phyloP scores from a whole-genome alignment of 345 rosid genomes.

The Dipteronia dyeriana region DNA sequence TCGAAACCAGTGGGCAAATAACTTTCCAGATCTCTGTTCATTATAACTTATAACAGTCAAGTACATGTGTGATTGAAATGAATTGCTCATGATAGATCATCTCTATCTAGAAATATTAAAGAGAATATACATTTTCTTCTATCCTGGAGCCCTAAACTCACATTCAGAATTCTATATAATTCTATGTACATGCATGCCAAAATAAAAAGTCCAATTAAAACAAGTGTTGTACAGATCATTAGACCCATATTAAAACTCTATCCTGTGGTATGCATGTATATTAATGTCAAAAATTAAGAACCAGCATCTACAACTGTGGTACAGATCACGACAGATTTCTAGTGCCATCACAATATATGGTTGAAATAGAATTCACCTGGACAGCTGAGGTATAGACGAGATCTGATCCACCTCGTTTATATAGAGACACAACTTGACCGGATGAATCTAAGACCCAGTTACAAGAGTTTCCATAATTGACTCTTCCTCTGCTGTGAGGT shows the following conservation, averaged over 20 bases:
- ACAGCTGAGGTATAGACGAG: conserved; percentile 62
- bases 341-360: neutral
- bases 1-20: neutral
- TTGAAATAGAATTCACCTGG: conserved; percentile 48
- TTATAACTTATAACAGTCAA: no score
- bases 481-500: conserved; percentile 91
- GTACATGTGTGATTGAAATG: neutral
- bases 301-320: neutral
- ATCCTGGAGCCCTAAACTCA: neutral
- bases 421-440: conserved; percentile 66
- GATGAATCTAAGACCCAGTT: conserved; percentile 73
- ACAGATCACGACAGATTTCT: no score
- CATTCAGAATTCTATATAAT: neutral
- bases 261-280: neutral
- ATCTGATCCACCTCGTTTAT: conserved; percentile 82
- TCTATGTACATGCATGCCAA: neutral
- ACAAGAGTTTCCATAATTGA: conserved; percentile 75
- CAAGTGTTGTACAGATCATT: neutral
- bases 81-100: neutral
- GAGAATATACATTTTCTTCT: neutral
- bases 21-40: neutral
- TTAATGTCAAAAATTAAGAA: neutral
- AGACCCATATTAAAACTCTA: neutral
- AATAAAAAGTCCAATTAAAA: neutral
- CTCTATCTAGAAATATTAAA: neutral